These are phyloP conservation scores for Rasamsonia emersonii DNA, from an alignment of 2,329 filamentous ascomycete genomes.

Conservation along the genomic window DNA sequence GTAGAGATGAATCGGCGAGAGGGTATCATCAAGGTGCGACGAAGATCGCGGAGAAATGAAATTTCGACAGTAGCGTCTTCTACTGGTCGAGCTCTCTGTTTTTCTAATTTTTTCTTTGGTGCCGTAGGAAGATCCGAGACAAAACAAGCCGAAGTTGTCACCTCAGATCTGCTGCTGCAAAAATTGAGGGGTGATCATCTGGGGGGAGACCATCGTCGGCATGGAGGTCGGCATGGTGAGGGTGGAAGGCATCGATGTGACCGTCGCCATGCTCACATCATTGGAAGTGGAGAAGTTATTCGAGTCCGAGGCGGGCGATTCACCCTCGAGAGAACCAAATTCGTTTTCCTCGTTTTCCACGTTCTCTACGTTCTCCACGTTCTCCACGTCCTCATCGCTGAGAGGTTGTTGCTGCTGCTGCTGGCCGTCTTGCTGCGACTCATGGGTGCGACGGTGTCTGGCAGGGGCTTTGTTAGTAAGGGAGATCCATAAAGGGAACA, in stretches of 20 bases:
- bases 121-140: too few relatives aligned
- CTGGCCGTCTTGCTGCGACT: slow-evolving; percentile 56
- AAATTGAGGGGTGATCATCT: slow-evolving; percentile 36
- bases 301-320: slow-evolving; percentile 50
- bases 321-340: slow-evolving; percentile 69
- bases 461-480: slow-evolving; percentile 27
- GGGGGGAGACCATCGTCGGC: slow-evolving; percentile 30
- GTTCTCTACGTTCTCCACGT: slow-evolving; percentile 58
- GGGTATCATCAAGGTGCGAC: too few relatives aligned
- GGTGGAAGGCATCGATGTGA: slow-evolving; percentile 29
- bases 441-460: slow-evolving; percentile 69
- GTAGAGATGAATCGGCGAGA: too few relatives aligned
- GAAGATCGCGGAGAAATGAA: not conserved
- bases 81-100: too few relatives aligned
- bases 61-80: slow-evolving; percentile 1
- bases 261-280: slow-evolving; percentile 25
- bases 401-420: slow-evolving; percentile 25
- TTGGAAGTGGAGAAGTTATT: slow-evolving; percentile 17
- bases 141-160: too few relatives aligned
- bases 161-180: slow-evolving; percentile 34
- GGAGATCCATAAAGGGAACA: slow-evolving; percentile 1
- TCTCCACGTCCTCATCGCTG: slow-evolving; percentile 60
- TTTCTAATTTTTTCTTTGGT: too few relatives aligned
- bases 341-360: slow-evolving; percentile 82
- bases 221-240: slow-evolving; percentile 28